These are phyloP conservation scores for Leptomonas seymouri DNA, from an alignment of 208 protist genomes.

Conservation along the genomic window DNA sequence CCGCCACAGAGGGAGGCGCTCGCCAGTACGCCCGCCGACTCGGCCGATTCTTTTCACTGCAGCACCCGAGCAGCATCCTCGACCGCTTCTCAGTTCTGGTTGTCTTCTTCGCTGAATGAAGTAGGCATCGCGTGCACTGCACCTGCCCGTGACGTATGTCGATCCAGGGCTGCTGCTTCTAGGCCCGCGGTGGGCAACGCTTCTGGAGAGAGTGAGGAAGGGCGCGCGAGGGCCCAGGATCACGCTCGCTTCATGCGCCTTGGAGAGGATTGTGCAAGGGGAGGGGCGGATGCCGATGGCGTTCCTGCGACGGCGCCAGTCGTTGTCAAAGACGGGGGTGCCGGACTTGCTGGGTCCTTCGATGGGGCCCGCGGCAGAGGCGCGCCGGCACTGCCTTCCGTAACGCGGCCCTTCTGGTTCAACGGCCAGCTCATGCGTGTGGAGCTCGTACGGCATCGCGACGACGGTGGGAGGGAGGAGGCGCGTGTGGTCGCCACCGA, in stretches of 20 bases:
- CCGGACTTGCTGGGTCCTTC: not conserved
- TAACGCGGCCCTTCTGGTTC: conserved; percentile 4
- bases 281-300: too few species aligned
- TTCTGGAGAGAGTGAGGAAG: too few species aligned
- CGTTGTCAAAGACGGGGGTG: not conserved
- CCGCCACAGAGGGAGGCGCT: not conserved
- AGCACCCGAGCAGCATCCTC: not conserved
- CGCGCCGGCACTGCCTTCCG: not conserved
- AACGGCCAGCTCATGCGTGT: conserved; percentile 7
- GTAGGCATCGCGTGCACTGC: too few species aligned
- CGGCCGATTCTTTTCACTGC: not conserved
- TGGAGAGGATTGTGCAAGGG: too few species aligned
- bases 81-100: not conserved
- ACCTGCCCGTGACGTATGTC: too few species aligned
- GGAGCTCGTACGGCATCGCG: not conserved
- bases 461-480: not conserved
- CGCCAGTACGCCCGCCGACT: not conserved
- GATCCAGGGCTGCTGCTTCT: too few species aligned
- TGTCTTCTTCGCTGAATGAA: too few species aligned
- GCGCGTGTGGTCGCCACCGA: not conserved
- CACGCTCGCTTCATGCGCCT: too few species aligned
- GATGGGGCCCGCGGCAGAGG: not conserved
- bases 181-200: too few species aligned
- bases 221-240: too few species aligned
- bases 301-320: too few species aligned